phyloP scores from a whole-genome alignment of 371 early-diverging fungal species.

The Saksenaea vasiformis region DNA sequence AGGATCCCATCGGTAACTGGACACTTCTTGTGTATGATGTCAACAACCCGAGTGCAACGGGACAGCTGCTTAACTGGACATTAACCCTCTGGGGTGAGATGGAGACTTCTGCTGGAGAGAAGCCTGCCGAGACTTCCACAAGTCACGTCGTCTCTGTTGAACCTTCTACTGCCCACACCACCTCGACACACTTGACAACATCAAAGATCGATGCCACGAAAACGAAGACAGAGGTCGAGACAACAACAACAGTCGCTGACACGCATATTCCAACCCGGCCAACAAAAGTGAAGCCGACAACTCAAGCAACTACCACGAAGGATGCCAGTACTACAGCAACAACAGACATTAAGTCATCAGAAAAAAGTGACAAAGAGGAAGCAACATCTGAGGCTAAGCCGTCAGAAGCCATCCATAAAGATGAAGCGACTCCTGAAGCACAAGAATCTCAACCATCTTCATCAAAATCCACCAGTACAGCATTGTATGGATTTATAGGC shows the following conservation, averaged over 20 bases:
- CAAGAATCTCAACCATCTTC: background rate
- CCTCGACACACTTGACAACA: background rate
- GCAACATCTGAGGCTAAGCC: background rate
- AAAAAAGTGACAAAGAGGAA: background rate
- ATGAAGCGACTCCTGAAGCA: background rate
- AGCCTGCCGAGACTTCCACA: constrained; percentile 24
- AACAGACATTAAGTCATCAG: background rate
- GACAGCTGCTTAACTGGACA: constrained; percentile 62
- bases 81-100: constrained; percentile 72
- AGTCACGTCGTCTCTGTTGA: constrained; percentile 4
- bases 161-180: background rate
- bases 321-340: background rate
- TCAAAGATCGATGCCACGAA: background rate
- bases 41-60: constrained; percentile 39
- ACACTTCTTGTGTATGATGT: constrained; percentile 67
- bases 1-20: constrained; percentile 85
- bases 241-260: background rate
- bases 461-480: constrained; percentile 4
- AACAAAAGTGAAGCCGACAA: constrained; percentile 19
- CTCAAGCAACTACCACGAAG: background rate
- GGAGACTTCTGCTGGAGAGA: constrained; percentile 33
- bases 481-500: constrained; percentile 21
- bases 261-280: constrained; percentile 18
- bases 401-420: background rate
- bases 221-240: no score